These are phyloP conservation scores for Fusarium luffae DNA, from an alignment of 2,329 filamentous ascomycete genomes.

Conservation along the genomic window DNA sequence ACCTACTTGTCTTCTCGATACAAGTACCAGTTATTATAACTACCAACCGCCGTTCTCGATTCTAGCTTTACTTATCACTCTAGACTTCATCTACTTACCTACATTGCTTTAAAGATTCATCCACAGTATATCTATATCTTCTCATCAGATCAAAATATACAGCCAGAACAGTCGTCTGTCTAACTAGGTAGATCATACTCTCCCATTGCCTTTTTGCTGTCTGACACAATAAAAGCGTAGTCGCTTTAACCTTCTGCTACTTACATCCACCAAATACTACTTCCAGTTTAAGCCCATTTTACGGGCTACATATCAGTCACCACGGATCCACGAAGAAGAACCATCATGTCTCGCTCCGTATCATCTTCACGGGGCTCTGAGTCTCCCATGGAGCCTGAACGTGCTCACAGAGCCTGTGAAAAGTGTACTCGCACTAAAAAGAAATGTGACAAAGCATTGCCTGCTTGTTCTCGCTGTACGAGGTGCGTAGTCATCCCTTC, in stretches of 20 bases:
- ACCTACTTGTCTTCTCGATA: conserved; percentile 3
- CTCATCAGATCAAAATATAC: conserved; percentile 1
- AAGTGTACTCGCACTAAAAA: conserved; percentile 54
- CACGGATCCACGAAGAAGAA: conserved; percentile 37
- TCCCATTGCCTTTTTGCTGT: conserved; percentile 10
- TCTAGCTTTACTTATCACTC: background rate
- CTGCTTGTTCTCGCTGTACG: conserved; percentile 51
- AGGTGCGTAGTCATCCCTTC: conserved; percentile 42
- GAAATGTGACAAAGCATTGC: conserved; percentile 53
- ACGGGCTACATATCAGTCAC: conserved; percentile 30
- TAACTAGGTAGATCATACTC: conserved; percentile 13
- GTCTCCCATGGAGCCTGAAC: conserved; percentile 48
- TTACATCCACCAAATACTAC: conserved; percentile 14
- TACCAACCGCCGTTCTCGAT: conserved; percentile 3
- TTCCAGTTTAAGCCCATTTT: conserved; percentile 9
- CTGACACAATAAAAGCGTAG: conserved; percentile 32
- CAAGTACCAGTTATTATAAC: conserved; percentile 4
- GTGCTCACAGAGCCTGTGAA: conserved; percentile 52
- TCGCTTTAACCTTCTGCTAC: conserved; percentile 12
- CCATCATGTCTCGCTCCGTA: conserved; percentile 43
- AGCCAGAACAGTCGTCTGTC: background rate
- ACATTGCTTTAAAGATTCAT: background rate
- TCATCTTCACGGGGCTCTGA: conserved; percentile 46
- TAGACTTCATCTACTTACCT: background rate
- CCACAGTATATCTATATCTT: background rate